Evolutionary conservation across 768 basidiomycete genomes (phyloP), one percentile per base, ranked within the genome.

Genomic region (Psilocybe tampanensis): DNA sequence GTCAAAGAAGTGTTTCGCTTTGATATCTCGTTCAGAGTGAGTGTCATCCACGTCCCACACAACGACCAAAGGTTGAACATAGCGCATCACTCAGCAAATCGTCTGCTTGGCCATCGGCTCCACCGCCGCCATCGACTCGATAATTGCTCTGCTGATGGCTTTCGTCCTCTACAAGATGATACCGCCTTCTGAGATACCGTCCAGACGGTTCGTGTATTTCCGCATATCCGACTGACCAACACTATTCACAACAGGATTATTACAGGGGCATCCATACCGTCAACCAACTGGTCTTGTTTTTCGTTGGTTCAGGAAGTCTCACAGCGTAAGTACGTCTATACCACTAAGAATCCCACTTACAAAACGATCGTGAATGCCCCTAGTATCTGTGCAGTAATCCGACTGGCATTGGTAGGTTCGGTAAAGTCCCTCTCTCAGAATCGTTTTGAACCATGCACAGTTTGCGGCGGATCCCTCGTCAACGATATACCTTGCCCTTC

Each of bases 41-140:
- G 47, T 32, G n/a, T 17, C 15, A n/a, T n/a, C n/a, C n/a, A n/a
- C 22, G 11, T 45, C 22, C 21, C 23, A 29, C 6, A 44, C 12
- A 44, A 17, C 13, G 15, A 17, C 6, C 17, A 42, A 8, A 43
- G 8, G 42, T 39, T 39, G 36, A 39, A 39, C 43, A 44, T 21
- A 8, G 21, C 43, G n/a, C 19, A 13, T 23, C 0, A 47, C 24
- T 13, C 11, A 48, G 47, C 47, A 48, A 32, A 17, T 48, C 7
- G 47, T 48, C 21, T 48, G 47, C 29, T 32, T 48, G 18, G 47
- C 47, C 29, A 48, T 48, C 26, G 47, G 47, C n/a, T 48, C 47
- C 6, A 48, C 47, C 0, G 47, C 47, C n/a, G 47, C 47, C 5
- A 48, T 48, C 26, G 47, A 48, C 18, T 32, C 47, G n/a, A 18